Evolutionary conservation across 2,329 filamentous ascomycete genomes (phyloP).

Genomic region (Cyphellophora europaea): DNA sequence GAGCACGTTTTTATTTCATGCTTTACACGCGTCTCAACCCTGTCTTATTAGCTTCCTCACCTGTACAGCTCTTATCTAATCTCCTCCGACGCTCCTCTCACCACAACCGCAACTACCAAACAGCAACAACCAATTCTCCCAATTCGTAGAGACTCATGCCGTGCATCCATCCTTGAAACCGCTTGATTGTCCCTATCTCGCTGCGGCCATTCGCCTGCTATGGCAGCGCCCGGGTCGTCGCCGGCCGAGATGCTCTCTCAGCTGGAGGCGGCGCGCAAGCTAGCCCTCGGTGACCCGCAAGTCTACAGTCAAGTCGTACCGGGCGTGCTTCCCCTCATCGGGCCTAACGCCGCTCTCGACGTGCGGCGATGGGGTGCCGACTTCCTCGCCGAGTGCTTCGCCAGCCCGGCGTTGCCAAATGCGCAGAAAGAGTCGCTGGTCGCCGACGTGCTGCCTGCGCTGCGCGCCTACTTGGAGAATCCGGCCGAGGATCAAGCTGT

Average conservation of each 20-base stretch:
- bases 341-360: conserved; percentile 63
- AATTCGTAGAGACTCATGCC: no score
- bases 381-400: conserved; percentile 91
- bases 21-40: no score
- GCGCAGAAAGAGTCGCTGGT: conserved; percentile 74
- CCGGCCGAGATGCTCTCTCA: conserved; percentile 52
- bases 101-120: no score
- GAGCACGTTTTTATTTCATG: no score
- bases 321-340: conserved; percentile 86
- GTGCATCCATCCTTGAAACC: no score
- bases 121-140: no score
- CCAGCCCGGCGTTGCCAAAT: conserved; percentile 71
- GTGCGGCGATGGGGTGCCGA: conserved; percentile 92
- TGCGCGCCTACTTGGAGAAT: conserved; percentile 61
- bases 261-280: conserved; percentile 80
- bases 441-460: conserved; percentile 65
- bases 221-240: conserved; percentile 12
- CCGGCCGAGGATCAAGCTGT: conserved; percentile 70
- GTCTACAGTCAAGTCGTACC: conserved; percentile 90
- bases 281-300: conserved; percentile 75
- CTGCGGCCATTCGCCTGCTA: no score
- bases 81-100: no score
- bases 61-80: no score
- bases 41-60: no score
- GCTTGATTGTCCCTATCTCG: no score